Base-by-base conservation (phyloP, 805 yeast species). In the Saccharomycopsis sp. region DNA sequence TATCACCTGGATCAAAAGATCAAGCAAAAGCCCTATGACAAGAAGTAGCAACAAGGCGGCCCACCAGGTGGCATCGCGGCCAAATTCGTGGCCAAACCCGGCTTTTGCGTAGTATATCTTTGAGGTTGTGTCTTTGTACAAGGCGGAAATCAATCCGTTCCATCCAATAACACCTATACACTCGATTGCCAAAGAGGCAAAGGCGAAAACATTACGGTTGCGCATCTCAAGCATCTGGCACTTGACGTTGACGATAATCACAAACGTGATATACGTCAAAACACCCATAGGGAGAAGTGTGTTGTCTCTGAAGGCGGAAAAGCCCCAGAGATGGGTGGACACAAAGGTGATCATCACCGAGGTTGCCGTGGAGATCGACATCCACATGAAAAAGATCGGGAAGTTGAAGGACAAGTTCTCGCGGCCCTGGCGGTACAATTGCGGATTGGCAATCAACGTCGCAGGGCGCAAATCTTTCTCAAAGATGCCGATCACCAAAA, bases 401-500 rank as follows among this genome's bases (percentile, higher is more conserved):
- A 91, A 67, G 66, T 87, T 87, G 72, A 94, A 92, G 2, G 84
- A 85, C 67, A 83, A 80, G 63, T 84, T 87, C 44, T 80, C 73
- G 57, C 94, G 79, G 1, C 98, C 97, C 53, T 78, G 82, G 1
- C 83, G 65, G 68, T 94, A 94, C 24, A 94, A 74, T 70, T 91
- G 97, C 0, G 99, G 99, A 3, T 91, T 87, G 0, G 98, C 94
- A 54, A 92, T 69, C 55, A 94, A 75, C 0, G 98, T 92, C 1
- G 94, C 82, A 0, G 98, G 96, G 53, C 83, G 78, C 68, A 94
- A 76, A 66, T 94, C 99, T 67, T 87, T 87, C 65, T 92, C 97
- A 71, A 94, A 87, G 83, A 91, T 89, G n/a, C 99, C 99, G 55
- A 94, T 76, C 66, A 95, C 87, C 44, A 94, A 71, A 1, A 94